A percentile compares a stretch with the other conserved stretches of the same genome.
Evolutionary conservation across 2,329 filamentous ascomycete species (phyloP).

Genomic region (Botrytis elliptica): DNA sequence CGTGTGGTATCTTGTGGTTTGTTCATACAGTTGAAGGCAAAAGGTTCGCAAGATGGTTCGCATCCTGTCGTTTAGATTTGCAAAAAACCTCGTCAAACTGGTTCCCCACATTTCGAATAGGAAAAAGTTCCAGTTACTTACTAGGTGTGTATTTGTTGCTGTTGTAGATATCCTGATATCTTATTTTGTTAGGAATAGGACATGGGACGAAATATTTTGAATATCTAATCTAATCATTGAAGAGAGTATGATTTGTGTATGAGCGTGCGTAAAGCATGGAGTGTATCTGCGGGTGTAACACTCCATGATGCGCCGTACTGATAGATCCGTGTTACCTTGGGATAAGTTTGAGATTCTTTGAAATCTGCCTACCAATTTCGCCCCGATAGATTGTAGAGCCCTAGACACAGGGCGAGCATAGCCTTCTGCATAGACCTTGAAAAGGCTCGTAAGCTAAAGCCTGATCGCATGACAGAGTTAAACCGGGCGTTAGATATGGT

Average conservation of each 20-base stretch:
- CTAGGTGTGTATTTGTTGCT: not conserved
- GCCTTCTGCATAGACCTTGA: not conserved
- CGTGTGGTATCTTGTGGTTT: constrained; percentile 19
- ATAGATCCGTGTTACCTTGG: not conserved
- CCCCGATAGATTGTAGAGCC: constrained; percentile 10
- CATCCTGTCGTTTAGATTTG: not conserved
- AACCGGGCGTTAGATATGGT: constrained; percentile 1
- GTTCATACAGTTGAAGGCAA: constrained; percentile 8
- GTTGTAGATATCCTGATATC: not conserved
- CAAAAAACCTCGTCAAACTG: not conserved
- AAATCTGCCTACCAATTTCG: not conserved
- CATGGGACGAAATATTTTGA: not conserved
- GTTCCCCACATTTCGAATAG: not conserved
- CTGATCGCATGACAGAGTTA: constrained; percentile 15
- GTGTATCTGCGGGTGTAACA: not conserved
- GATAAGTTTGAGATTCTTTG: not conserved
- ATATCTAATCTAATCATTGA: not conserved
- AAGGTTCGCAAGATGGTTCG: constrained; percentile 12
- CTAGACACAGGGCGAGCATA: not conserved
- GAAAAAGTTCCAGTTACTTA: not conserved
- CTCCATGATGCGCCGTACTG: not conserved
- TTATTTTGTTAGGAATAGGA: not conserved
- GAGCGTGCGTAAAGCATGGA: not conserved
- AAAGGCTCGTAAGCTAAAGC: constrained; percentile 8
- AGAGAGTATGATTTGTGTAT: not conserved